Evolutionary conservation across 2,329 filamentous ascomycete genomes (phyloP).

Genomic region (Phialophora verrucosa): DNA sequence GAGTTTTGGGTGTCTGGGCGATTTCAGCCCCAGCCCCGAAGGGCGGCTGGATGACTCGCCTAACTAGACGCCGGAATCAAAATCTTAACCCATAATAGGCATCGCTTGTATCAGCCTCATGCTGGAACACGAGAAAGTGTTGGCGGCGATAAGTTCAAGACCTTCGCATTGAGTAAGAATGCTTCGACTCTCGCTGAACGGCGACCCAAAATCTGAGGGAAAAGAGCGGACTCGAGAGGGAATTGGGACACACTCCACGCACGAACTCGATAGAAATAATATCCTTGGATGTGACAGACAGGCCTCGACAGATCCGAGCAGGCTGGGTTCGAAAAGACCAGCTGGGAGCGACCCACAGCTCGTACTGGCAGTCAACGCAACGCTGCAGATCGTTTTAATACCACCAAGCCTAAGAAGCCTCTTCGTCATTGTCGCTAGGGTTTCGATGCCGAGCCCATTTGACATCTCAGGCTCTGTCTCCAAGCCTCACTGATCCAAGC

Average conservation of each 20-base stretch:
- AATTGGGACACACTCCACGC: neutral
- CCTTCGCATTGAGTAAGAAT: neutral
- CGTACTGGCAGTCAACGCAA: neutral
- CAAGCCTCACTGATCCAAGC: neutral
- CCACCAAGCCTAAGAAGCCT: neutral
- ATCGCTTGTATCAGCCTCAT: slow-evolving; percentile 16
- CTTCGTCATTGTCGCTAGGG: neutral
- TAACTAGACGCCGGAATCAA: neutral
- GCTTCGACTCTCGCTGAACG: neutral
- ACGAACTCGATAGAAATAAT: neutral
- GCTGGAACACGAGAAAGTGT: neutral
- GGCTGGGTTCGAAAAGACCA: no score
- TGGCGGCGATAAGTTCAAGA: no score
- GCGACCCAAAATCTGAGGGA: neutral
- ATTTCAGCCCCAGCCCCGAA: neutral
- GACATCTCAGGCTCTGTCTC: neutral
- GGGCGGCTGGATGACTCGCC: slow-evolving; percentile 9
- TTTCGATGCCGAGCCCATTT: neutral
- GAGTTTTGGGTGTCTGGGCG: neutral
- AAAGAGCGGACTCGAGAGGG: neutral
- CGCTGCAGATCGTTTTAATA: neutral
- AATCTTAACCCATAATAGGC: slow-evolving; percentile 3
- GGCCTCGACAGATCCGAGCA: neutral
- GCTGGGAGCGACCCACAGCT: neutral
- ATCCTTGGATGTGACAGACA: neutral